Percentiles rank a stretch among this genome's conserved stretches.
Conservation (phyloP, 495 filamentous ascomycete species). For the Copromyces sp. region DNA sequence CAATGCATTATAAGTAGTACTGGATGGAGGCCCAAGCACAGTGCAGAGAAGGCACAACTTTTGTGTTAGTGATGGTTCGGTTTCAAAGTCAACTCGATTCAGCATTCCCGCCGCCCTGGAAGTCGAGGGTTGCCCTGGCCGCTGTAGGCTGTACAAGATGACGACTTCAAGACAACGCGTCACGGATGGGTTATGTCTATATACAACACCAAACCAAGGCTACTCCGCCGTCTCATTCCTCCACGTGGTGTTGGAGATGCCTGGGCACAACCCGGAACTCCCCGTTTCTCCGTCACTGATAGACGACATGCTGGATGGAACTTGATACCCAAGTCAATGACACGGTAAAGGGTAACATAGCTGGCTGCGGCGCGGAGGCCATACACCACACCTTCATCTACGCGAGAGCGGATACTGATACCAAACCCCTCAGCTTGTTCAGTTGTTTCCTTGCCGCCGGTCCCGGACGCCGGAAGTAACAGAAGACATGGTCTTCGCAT, state of each 20-base stretch:
- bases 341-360: background rate
- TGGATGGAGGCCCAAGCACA: background rate
- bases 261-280: background rate
- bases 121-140: background rate
- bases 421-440: background rate
- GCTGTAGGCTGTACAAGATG: background rate
- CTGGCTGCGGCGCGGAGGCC: background rate
- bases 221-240: background rate
- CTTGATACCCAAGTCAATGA: background rate
- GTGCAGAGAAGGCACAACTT: background rate
- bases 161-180: background rate
- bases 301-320: background rate
- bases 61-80: background rate
- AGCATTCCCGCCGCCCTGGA: background rate
- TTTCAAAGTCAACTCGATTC: background rate
- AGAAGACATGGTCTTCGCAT: background rate
- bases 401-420: background rate
- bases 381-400: background rate
- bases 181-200: background rate
- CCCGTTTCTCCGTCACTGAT: background rate
- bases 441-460: background rate
- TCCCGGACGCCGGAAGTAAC: background rate
- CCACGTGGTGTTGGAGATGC: background rate
- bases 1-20: background rate
- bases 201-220: background rate